A percentile compares a stretch with the other conserved stretches of the same genome.
Evolutionary conservation across 331 rosid genomes (phyloP).

Genomic region (Cydonia oblonga): DNA sequence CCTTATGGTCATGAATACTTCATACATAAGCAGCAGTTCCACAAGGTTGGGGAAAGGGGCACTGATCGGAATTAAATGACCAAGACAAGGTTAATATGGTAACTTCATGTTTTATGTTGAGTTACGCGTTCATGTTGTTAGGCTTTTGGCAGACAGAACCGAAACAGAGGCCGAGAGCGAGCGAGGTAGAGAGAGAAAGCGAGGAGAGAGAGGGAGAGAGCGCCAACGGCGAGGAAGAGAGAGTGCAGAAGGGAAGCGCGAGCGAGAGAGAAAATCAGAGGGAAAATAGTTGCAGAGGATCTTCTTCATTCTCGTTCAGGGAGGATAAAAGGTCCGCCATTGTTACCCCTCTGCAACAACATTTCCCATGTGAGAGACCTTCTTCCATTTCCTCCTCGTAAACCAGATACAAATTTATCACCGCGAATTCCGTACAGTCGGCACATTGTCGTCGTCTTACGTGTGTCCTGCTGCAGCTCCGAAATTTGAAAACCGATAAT

Average conservation of each 20-base stretch:
- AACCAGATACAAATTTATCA: neutral
- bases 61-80: neutral
- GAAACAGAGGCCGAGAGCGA: constrained; percentile 1
- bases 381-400: neutral
- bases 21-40: no score
- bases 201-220: neutral
- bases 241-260: constrained; percentile 14
- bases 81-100: neutral
- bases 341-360: constrained; percentile 47
- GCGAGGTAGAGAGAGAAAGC: neutral
- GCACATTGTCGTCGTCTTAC: neutral
- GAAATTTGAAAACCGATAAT: neutral
- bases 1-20: no score
- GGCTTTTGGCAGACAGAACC: neutral
- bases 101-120: neutral
- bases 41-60: neutral
- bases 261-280: constrained; percentile 5
- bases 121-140: constrained; percentile 22
- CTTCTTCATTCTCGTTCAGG: constrained; percentile 16
- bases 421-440: constrained; percentile 9
- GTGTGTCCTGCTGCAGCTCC: neutral
- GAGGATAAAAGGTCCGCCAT: constrained; percentile 21
- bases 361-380: constrained; percentile 15
- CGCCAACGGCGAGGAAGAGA: neutral
- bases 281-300: constrained; percentile 37